Evolutionary conservation across 1,139 yeast species (phyloP), one percentile per base, ranked within the genome.

Genomic region (Hyphopichia khmerensis): DNA sequence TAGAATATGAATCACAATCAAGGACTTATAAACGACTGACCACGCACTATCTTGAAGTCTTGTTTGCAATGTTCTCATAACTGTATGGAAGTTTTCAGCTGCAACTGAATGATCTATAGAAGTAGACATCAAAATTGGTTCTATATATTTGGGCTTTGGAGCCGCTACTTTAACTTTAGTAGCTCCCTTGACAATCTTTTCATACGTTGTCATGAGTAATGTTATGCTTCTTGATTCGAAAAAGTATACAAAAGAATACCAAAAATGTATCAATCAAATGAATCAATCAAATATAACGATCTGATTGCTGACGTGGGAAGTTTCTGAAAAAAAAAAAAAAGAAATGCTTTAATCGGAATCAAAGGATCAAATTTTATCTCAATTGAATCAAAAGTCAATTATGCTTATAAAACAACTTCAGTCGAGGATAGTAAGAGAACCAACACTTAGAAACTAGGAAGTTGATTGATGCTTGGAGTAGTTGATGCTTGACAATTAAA

Each of bases 61-160:
- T 23, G 59, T 53, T 21, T 74, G 75, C 46, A 93, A 67, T 1
- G 85, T 70, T 41, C 76, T 70, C 82, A 90, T 83, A 32, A 90
- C 84, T 15, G 83, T 79, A 43, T 75, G 74, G 55, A 91, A 80
- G 51, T 85, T 84, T 30, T 79, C 83, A 14, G 79, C 65, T 23
- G 64, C 69, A 1, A 64, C 56, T 8, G 63, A 55, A 47, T 68
- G 72, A 43, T 69, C 73, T 33, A 63, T 57, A 47, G 68, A 66
- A 0, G 97, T 88, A 4, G 95, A 85, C 72, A 86, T 77, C 39
- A 93, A 75, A 44, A 93, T 87, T 1, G 98, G 98, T 64, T 90
- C 96, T 43, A 91, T 84, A 60, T 93, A 95, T 61, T 95, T 93
- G 36, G 95, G 86, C 67, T 93, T 93, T 14, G 99, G 99, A 23